Conservation (phyloP, 2,329 filamentous ascomycete genomes). For the Verticillium nubilum region DNA sequence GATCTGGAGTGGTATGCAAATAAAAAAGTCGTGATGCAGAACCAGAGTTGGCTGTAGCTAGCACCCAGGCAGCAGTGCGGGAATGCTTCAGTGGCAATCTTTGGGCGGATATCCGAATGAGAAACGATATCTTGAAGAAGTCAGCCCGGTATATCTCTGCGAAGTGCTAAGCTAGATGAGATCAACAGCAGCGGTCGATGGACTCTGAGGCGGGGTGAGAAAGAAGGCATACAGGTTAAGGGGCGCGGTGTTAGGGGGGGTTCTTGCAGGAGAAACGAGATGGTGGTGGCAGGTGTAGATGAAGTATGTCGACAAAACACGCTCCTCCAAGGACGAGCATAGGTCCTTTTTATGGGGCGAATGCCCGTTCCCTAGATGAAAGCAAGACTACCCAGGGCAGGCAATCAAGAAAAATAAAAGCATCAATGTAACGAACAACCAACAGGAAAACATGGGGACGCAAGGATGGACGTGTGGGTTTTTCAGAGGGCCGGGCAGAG, state of each 20-base stretch:
- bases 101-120: too few relatives aligned
- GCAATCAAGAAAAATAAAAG: neutral
- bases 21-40: too few relatives aligned
- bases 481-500: neutral
- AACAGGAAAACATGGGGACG: neutral
- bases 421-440: neutral
- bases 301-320: neutral
- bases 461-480: neutral
- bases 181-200: neutral
- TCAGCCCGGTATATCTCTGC: neutral
- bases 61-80: too few relatives aligned
- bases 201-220: neutral
- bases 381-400: neutral
- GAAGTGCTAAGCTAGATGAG: neutral
- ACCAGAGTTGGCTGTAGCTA: too few relatives aligned
- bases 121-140: too few relatives aligned
- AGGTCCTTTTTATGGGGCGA: constrained; percentile 1
- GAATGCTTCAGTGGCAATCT: too few relatives aligned
- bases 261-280: neutral
- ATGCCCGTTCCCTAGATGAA: neutral
- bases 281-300: neutral
- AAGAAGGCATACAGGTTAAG: neutral
- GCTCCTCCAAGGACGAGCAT: neutral
- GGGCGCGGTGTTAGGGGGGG: neutral
- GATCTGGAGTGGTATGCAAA: too few relatives aligned